Evolutionary conservation across 2,329 filamentous ascomycete genomes (phyloP).

Genomic region (Cercospora beticola): DNA sequence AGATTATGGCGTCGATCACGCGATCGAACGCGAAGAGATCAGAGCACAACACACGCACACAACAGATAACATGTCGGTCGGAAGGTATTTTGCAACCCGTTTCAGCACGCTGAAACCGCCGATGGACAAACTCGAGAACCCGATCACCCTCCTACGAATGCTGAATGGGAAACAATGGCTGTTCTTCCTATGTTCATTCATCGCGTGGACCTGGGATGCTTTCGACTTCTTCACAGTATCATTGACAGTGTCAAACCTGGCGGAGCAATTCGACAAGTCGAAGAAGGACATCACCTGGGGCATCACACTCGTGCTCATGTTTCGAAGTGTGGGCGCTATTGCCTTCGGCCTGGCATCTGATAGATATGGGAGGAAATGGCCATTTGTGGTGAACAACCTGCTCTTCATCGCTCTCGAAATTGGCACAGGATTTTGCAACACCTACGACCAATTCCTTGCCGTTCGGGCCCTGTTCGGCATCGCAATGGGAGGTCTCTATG

Average conservation of each 20-base stretch:
- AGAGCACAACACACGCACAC: conserved; percentile 1
- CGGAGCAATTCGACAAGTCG: conserved; percentile 53
- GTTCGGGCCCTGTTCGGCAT: conserved; percentile 62
- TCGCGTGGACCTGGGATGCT: conserved; percentile 56
- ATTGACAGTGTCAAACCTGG: conserved; percentile 55
- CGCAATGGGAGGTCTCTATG: conserved; percentile 64
- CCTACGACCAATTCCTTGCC: conserved; percentile 59
- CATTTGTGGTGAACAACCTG: conserved; percentile 60
- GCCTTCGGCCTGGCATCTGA: conserved; percentile 51
- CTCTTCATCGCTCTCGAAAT: conserved; percentile 62
- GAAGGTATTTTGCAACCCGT: conserved; percentile 55
- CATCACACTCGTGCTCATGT: conserved; percentile 58
- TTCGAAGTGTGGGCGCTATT: conserved; percentile 59
- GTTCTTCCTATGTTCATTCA: conserved; percentile 53
- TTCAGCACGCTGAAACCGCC: conserved; percentile 57
- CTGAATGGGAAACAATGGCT: conserved; percentile 59
- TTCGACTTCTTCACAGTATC: conserved; percentile 65
- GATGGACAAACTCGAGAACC: conserved; percentile 56
- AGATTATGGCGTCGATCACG: conserved; percentile 18
- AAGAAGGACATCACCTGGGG: conserved; percentile 62
- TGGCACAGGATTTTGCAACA: conserved; percentile 59
- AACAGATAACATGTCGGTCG: conserved; percentile 39
- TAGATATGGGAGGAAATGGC: conserved; percentile 41
- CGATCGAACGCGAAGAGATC: conserved; percentile 24
- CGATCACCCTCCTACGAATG: conserved; percentile 51